Percentiles rank a stretch among this genome's conserved stretches.
Conservation (phyloP, 768 basidiomycete genomes). For the Podaxis carcinomalis region DNA sequence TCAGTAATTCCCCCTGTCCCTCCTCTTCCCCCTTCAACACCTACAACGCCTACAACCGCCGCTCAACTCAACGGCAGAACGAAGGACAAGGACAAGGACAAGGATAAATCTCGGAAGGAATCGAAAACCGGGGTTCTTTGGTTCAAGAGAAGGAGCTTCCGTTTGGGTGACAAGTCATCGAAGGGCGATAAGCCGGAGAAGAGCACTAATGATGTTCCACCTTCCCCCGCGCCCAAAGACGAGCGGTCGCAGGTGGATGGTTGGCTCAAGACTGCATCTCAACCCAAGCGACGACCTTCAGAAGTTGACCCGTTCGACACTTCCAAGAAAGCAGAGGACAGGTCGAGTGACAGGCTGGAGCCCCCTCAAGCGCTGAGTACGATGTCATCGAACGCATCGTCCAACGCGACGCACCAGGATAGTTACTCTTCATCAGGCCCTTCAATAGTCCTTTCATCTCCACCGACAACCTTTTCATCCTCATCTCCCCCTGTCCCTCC, state of each 20-base stretch:
- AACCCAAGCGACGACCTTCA: conserved; percentile 18
- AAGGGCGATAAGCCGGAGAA: conserved; percentile 9
- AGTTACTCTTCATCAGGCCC: not conserved
- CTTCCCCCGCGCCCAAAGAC: conserved; percentile 17
- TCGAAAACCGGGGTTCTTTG: conserved; percentile 31
- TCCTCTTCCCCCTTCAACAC: conserved; percentile 21
- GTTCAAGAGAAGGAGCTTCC: conserved; percentile 54
- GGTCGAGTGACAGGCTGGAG: conserved; percentile 11
- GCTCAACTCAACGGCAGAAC: conserved; percentile 28
- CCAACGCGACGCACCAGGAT: conserved; percentile 1
- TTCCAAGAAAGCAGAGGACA: conserved; percentile 14
- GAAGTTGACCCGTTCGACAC: conserved; percentile 14
- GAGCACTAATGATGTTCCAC: conserved; percentile 14
- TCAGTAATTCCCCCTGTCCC: conserved; percentile 12
- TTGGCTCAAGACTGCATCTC: conserved; percentile 20
- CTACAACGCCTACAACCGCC: conserved; percentile 13
- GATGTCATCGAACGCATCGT: conserved; percentile 10
- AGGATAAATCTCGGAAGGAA: conserved; percentile 39
- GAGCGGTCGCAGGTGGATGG: conserved; percentile 15
- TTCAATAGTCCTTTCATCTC: conserved; percentile 18
- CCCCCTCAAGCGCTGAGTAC: conserved; percentile 13
- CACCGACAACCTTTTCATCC: conserved; percentile 22
- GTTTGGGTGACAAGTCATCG: conserved; percentile 27
- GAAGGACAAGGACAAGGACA: conserved; percentile 32
- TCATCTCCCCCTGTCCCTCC: conserved; percentile 15